These are phyloP conservation scores for Selaginella tamariscina DNA, from an alignment of 75 land plant genomes.

Conservation along the genomic window DNA sequence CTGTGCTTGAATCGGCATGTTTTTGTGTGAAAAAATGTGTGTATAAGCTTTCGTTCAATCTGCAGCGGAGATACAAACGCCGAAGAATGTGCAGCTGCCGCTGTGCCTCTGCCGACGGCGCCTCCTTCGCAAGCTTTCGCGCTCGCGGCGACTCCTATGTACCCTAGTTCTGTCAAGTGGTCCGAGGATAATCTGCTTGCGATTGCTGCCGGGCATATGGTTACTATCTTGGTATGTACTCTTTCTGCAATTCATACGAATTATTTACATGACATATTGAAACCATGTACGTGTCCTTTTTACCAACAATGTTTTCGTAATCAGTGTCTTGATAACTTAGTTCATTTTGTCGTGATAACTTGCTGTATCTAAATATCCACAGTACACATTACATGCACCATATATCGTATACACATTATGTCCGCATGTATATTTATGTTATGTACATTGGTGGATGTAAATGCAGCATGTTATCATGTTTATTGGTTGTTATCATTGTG, in stretches of 20 bases:
- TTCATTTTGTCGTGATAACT: too few species aligned
- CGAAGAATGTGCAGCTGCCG: conserved; percentile 4
- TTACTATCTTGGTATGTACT: conserved; percentile 64
- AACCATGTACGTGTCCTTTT: neutral
- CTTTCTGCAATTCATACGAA: neutral
- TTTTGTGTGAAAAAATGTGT: conserved; percentile 18
- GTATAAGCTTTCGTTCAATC: conserved; percentile 29
- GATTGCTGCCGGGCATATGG: conserved; percentile 63
- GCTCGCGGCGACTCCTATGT: conserved; percentile 22
- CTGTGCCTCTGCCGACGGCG: conserved; percentile 11
- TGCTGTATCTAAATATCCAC: too few species aligned
- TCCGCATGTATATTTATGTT: too few species aligned
- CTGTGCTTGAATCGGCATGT: too few species aligned
- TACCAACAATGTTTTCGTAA: neutral
- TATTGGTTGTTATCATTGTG: neutral
- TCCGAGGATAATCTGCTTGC: conserved; percentile 83
- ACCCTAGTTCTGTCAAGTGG: conserved; percentile 72
- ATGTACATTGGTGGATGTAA: too few species aligned
- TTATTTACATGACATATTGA: neutral
- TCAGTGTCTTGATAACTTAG: neutral
- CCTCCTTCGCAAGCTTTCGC: conserved; percentile 23
- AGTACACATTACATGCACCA: too few species aligned
- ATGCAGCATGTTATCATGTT: neutral
- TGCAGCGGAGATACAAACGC: too few species aligned
- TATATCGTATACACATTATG: too few species aligned